A percentile compares a stretch with the other conserved stretches of the same genome.
Conservation (phyloP, 345 rosid genomes). For the Pugionium dolabratum region DNA sequence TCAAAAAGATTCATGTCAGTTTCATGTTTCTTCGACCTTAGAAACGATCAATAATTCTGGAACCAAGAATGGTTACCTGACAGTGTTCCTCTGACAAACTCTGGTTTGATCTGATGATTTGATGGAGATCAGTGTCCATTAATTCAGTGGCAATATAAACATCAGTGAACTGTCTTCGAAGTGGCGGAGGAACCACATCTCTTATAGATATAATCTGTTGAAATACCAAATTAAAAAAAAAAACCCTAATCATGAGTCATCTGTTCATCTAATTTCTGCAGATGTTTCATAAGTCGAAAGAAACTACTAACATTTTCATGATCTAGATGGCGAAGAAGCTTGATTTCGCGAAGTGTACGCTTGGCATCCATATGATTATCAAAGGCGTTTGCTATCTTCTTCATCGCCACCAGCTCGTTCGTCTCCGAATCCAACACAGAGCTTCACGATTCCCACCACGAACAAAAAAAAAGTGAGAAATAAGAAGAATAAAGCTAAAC, state of each 20-base stretch:
- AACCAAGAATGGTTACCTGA: constrained; percentile 55
- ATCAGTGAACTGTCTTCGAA: constrained; percentile 76
- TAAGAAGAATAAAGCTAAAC: background rate
- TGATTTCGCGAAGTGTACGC: constrained; percentile 98
- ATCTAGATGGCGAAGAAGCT: constrained; percentile 93
- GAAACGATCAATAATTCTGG: background rate
- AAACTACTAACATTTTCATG: constrained; percentile 75
- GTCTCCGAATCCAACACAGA: constrained; percentile 92
- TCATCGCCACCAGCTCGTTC: constrained; percentile 90
- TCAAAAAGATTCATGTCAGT: constrained; percentile 11
- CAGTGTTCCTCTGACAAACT: constrained; percentile 89
- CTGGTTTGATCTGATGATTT: constrained; percentile 90
- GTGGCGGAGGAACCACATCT: constrained; percentile 94
- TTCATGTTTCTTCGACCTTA: background rate
- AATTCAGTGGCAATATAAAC: constrained; percentile 83
- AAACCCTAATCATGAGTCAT: background rate
- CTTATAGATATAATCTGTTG: constrained; percentile 74
- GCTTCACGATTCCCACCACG: constrained; percentile 40
- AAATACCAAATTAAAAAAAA: background rate
- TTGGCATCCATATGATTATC: constrained; percentile 97
- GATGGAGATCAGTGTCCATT: constrained; percentile 98
- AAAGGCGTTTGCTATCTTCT: constrained; percentile 95
- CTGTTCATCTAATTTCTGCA: constrained; percentile 8
- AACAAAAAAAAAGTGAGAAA: background rate
- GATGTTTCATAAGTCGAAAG: background rate